Evolutionary conservation across 2,329 filamentous ascomycete species (phyloP).

Genomic region (Pseudogymnoascus sp.): DNA sequence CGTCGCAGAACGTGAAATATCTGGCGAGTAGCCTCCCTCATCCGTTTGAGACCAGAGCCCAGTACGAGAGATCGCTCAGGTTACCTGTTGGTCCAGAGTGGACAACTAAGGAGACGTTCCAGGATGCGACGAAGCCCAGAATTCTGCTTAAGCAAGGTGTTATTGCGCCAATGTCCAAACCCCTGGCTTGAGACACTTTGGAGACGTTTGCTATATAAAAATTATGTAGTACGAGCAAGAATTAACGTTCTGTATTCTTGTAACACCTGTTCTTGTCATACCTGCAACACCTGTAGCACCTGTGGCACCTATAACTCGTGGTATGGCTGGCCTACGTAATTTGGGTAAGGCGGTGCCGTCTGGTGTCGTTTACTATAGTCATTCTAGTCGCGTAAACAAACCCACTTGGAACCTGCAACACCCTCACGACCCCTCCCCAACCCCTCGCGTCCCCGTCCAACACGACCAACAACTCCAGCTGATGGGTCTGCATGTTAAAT

Average conservation of each 20-base stretch:
- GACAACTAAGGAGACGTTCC: conserved; percentile 93
- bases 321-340: conserved; percentile 4
- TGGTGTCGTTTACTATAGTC: neutral
- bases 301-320: neutral
- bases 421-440: neutral
- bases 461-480: neutral
- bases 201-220: neutral
- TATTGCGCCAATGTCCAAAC: conserved; percentile 80
- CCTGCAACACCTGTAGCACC: neutral
- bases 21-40: conserved; percentile 77
- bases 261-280: too few relatives aligned
- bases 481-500: conserved; percentile 1
- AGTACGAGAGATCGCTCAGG: conserved; percentile 84
- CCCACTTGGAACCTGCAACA: neutral
- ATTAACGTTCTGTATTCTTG: neutral
- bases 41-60: conserved; percentile 76
- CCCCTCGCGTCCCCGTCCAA: neutral
- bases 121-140: conserved; percentile 79
- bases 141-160: conserved; percentile 86
- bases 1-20: conserved; percentile 67
- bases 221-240: neutral
- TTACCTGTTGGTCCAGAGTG: conserved; percentile 89
- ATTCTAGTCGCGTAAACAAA: neutral
- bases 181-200: conserved; percentile 28
- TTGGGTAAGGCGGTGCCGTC: neutral